Evolutionary conservation across 139 green algal species (phyloP), one percentile per base, ranked within the genome.

Genomic region (Picochlorum sp.): DNA sequence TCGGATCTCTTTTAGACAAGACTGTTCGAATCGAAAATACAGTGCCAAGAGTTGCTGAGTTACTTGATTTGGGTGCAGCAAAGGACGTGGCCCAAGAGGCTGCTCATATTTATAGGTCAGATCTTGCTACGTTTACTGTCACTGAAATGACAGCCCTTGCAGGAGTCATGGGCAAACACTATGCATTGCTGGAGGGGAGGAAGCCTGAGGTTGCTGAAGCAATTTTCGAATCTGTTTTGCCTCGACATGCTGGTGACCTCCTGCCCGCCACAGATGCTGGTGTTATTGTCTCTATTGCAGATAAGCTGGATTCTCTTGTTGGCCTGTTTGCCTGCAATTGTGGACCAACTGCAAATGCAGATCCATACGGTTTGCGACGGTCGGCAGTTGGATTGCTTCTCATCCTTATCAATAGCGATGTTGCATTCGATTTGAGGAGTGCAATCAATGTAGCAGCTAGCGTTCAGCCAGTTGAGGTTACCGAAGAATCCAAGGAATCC

Each of bases 131-230:
- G 1, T 67, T 70, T 8, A 87, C 91, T 20, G 94, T 98, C 9
- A 96, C 78, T 28, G 94, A 99, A 71, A 97, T 99, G 83, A 98
- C 94, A 2, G 83, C 83, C 6, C 82, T 99, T 34, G 94, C 94
- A 20, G 94, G 94, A 51, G 83, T 78, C 24, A 98, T 99, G 90
- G 94, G 94, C 7, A 63, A 75, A 41, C 86, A 96, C 71, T 95
- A 96, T 54, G 85, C 88, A 0, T 41, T 77, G 20, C 76, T 73
- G 30, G 72, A 89, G 67, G 88, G 88, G 9, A 52, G 44, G 20
- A 32, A 65, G 8, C 23, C 61, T 3, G 14, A 24, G 14, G 66
- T 75, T 26, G 66, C 74, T 4, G 62, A 69, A 14, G 92, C 90
- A 4, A 87, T 96, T 45, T 96, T 91, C 62, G 92, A 98, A 72